Evolutionary conservation across 345 rosid species (phyloP).

Genomic region (Litchi chinensis): DNA sequence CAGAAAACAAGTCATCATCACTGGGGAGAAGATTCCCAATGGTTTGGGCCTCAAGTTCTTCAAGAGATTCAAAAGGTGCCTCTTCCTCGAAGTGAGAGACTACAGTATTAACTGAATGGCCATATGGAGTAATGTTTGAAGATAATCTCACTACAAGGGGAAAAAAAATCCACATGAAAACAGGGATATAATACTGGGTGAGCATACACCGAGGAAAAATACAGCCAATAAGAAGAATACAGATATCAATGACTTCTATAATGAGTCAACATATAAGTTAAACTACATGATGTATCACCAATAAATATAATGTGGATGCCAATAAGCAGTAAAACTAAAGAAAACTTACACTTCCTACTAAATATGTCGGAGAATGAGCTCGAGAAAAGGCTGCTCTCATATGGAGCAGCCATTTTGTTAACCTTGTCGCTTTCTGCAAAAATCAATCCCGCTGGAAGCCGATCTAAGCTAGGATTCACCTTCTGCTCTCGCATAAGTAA

Average conservation of each 20-base stretch:
- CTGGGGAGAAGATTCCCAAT: conserved; percentile 71
- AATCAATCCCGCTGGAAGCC: conserved; percentile 34
- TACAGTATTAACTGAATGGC: conserved; percentile 42
- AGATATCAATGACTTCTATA: conserved; percentile 1
- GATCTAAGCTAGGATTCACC: conserved; percentile 31
- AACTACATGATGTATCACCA: conserved; percentile 1
- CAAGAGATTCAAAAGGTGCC: conserved; percentile 52
- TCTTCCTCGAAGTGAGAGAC: conserved; percentile 49
- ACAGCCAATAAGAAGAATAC: conserved; percentile 9
- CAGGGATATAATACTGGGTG: conserved; percentile 10
- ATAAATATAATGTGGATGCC: background rate
- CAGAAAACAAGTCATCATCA: conserved; percentile 68
- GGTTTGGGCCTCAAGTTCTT: conserved; percentile 68
- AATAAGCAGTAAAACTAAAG: conserved; percentile 6
- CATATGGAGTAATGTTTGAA: conserved; percentile 37
- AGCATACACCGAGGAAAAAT: background rate
- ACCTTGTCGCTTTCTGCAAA: conserved; percentile 30
- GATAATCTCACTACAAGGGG: conserved; percentile 49
- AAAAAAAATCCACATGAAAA: conserved; percentile 19
- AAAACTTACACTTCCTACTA: conserved; percentile 49
- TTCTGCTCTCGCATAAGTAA: conserved; percentile 34
- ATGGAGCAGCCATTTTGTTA: conserved; percentile 32
- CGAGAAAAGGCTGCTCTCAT: conserved; percentile 66
- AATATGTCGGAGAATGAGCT: conserved; percentile 62
- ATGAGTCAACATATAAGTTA: background rate